A percentile compares a stretch with the other conserved stretches of the same genome.
Evolutionary conservation across 1,139 yeast species (phyloP).

Genomic region (Scheffersomyces quercinus): DNA sequence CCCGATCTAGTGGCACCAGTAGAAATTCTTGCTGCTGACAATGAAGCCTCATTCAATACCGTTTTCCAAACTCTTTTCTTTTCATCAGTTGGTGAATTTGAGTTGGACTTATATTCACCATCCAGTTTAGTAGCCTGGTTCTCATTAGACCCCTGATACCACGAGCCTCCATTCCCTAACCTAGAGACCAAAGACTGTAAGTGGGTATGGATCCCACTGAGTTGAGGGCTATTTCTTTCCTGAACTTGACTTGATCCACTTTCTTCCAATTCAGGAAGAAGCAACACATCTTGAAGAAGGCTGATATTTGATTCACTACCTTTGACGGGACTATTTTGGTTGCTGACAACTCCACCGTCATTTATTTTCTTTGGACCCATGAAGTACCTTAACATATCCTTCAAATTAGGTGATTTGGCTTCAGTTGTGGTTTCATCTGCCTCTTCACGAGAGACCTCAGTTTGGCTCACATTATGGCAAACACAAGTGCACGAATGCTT

Average conservation of each 20-base stretch:
- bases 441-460: background rate
- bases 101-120: background rate
- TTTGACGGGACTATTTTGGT: background rate
- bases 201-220: no score
- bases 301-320: background rate
- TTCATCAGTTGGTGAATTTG: background rate
- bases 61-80: conserved; percentile 33
- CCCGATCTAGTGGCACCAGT: conserved; percentile 29
- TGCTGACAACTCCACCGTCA: background rate
- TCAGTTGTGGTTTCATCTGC: background rate
- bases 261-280: background rate
- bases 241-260: background rate
- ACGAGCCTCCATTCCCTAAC: background rate
- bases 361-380: background rate
- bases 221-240: background rate
- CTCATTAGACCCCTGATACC: no score
- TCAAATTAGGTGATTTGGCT: background rate
- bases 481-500: background rate
- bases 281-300: background rate
- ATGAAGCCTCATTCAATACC: conserved; percentile 47
- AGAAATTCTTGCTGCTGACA: conserved; percentile 53
- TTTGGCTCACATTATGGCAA: background rate
- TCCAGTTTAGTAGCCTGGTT: no score
- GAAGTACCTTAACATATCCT: background rate
- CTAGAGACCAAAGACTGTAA: background rate